Base-by-base conservation (phyloP, 129 eudicot genomes). In the Lonicera japonica region DNA sequence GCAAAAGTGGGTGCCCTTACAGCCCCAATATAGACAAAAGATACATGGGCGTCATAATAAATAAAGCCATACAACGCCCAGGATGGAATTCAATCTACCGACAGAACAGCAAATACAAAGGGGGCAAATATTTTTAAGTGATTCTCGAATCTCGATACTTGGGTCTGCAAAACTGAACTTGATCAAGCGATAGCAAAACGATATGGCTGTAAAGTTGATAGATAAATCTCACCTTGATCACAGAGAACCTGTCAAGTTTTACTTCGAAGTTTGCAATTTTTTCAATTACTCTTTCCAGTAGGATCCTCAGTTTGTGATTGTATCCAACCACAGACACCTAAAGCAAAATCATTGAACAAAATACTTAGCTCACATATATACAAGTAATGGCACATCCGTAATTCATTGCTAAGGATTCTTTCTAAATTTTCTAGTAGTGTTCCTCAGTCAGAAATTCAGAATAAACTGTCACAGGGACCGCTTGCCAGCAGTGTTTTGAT, bases 251-350 rank as follows among this genome's bases (percentile, higher is more conserved):
- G 67, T 92, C 99, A 18, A 83, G 79, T 69, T 77, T 92, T 53
- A 92, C 99, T 85, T 87, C 91, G 72, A 92, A 92, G 53, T 80
- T 87, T 41, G 81, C 80, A 60, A 92, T 85, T 58, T 78, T 88
- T 54, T 78, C 79, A 29, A 92, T 68, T 50, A 88, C 94, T 15
- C 86, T 83, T 58, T 85, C 87, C 65, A 92, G 88, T 64, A 92
- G 77, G 64, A 82, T 67, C 80, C 66, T 83, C 71, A 92, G 69
- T 48, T 92, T 92, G 89, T 92, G 84, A 83, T 87, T 87, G 60
- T 92, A 92, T 60, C 99, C 96, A 54, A 85, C 71, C 51, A 92
- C 74, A 57, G 91, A 85, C 69, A 92, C 95, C 99, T 92, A 62
- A 43, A 67, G 41, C 14, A 58, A 15, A 50, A 10, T 15, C 65